Evolutionary conservation across 257 asterid genomes (phyloP).

Genomic region (Cordia subcordata): DNA sequence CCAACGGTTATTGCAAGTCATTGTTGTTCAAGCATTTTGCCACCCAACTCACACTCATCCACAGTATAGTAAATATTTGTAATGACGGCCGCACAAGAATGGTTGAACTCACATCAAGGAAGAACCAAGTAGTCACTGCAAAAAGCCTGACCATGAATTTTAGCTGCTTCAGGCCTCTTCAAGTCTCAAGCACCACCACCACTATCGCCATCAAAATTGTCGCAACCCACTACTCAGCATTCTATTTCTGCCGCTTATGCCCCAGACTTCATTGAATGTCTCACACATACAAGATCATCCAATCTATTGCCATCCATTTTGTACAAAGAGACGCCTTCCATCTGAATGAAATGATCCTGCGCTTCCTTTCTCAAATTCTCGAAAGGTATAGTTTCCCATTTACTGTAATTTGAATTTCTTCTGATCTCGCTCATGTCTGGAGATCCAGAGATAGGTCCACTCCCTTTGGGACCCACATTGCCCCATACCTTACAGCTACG

Average conservation of each 20-base stretch:
- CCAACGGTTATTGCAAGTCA: too few species aligned
- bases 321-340: slow-evolving; percentile 82
- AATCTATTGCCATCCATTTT: slow-evolving; percentile 94
- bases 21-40: too few species aligned
- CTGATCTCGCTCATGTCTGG: slow-evolving; percentile 62
- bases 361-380: slow-evolving; percentile 58
- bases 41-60: too few species aligned
- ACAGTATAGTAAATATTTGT: too few species aligned
- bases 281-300: slow-evolving; percentile 92
- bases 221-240: too few species aligned
- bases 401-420: slow-evolving; percentile 71
- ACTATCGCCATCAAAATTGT: too few species aligned
- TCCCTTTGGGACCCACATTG: slow-evolving; percentile 54
- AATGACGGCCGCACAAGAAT: too few species aligned
- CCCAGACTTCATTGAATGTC: slow-evolving; percentile 45
- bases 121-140: too few species aligned
- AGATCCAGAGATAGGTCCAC: slow-evolving; percentile 74
- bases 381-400: slow-evolving; percentile 81
- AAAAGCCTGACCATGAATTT: too few species aligned
- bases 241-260: slow-evolving; percentile 14
- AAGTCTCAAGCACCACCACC: too few species aligned
- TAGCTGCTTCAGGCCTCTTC: too few species aligned
- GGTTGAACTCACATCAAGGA: too few species aligned
- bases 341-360: slow-evolving; percentile 51
- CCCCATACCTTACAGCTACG: slow-evolving; percentile 92